These are phyloP conservation scores for Bifiguratus adelaidae DNA, from an alignment of 192 early-diverging fungal genomes.

Conservation along the genomic window DNA sequence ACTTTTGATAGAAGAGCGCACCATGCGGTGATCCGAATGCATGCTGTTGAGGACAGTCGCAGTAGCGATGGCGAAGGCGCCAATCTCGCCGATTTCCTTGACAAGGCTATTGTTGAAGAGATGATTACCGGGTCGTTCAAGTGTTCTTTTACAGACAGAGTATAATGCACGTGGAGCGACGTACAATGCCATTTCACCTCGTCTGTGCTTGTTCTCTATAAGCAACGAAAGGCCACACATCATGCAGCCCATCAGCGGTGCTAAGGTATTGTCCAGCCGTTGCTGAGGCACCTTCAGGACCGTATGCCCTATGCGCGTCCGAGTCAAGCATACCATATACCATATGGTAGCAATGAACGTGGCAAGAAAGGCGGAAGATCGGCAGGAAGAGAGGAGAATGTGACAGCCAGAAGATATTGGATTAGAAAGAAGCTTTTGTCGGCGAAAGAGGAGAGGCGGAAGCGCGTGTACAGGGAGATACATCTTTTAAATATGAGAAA, in stretches of 20 bases:
- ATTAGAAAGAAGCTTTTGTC: constrained; percentile 16
- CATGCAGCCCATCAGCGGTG: constrained; percentile 36
- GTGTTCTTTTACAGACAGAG: constrained; percentile 32
- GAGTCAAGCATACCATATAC: constrained; percentile 35
- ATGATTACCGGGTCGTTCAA: too few species aligned
- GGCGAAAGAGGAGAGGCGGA: constrained; percentile 42
- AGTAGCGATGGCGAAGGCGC: constrained; percentile 38
- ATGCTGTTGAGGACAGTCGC: constrained; percentile 36
- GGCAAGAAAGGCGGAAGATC: constrained; percentile 42
- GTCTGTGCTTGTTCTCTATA: constrained; percentile 43
- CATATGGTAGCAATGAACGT: constrained; percentile 40
- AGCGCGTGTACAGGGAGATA: constrained; percentile 52
- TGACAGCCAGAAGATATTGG: constrained; percentile 20
- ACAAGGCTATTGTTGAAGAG: too few species aligned
- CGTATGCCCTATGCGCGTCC: constrained; percentile 33
- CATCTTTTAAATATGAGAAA: constrained; percentile 19
- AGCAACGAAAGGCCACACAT: constrained; percentile 54
- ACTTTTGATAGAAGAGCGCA: constrained; percentile 35
- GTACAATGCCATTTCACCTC: constrained; percentile 41
- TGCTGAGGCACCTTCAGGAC: constrained; percentile 16
- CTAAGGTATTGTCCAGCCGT: constrained; percentile 28
- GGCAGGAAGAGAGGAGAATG: constrained; percentile 27
- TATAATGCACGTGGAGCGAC: constrained; percentile 37
- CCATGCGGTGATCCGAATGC: constrained; percentile 27
- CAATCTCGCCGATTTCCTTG: constrained; percentile 22